Base-by-base conservation (phyloP, 1,284 basidiomycete species). In the Termitomyces sp. region DNA sequence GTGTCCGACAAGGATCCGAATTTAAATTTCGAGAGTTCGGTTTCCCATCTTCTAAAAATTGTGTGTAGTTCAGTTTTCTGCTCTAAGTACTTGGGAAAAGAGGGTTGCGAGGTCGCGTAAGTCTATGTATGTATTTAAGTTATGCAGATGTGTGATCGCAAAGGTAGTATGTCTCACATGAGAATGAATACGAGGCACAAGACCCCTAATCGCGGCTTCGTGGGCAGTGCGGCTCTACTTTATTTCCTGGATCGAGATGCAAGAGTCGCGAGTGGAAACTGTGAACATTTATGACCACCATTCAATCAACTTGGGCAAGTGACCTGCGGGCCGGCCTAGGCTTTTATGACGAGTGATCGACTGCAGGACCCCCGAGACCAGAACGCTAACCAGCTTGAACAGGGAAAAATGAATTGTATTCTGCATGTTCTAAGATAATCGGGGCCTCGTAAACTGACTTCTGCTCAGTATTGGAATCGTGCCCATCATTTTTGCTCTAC, bases 401-500 rank as follows among this genome's bases (percentile, higher is more conserved):
- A n/a, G n/a, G n/a, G n/a, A n/a, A n/a, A n/a, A n/a, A n/a, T n/a
- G n/a, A n/a, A n/a, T n/a, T n/a, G n/a, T n/a, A n/a, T n/a, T n/a
- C n/a, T n/a, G n/a, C n/a, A n/a, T n/a, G n/a, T n/a, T n/a, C n/a
- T n/a, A n/a, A n/a, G n/a, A n/a, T n/a, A n/a, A n/a, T n/a, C n/a
- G n/a, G n/a, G n/a, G n/a, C n/a, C n/a, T n/a, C n/a, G n/a, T n/a
- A n/a, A n/a, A n/a, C n/a, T n/a, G 50, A 14, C 69, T 66, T 57
- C 62, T 79, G 66, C 81, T 83, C 62, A 84, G 77, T 40, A 81
- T 65, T 3, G 91, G 88, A 56, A 97, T 81, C 55, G 95, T 67
- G 43, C 95, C 95, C 88, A 97, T 95, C 76, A 88, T 90, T 70
- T 91, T 91, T 49, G 96, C 91, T 52, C 96, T 78, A 52, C 91